These are phyloP conservation scores for Podila verticillata DNA, from an alignment of 192 early-diverging fungal species.

Conservation along the genomic window DNA sequence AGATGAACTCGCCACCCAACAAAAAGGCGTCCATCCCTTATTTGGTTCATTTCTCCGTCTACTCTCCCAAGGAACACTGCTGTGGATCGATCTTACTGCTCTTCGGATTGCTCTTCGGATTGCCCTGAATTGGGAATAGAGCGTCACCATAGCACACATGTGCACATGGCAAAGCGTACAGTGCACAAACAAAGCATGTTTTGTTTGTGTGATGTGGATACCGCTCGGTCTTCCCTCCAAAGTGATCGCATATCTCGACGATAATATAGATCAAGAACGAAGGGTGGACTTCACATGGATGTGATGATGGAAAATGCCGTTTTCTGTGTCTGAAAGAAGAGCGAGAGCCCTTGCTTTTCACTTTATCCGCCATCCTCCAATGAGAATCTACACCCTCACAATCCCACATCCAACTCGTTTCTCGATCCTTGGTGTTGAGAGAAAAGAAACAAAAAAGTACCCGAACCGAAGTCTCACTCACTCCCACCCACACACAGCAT, in stretches of 20 bases:
- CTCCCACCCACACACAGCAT: too few species aligned
- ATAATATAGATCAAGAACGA: too few species aligned
- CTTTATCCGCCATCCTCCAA: neutral
- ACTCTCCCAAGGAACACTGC: too few species aligned
- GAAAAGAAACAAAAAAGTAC: neutral
- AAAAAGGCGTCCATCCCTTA: neutral
- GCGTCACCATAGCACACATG: neutral
- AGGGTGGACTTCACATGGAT: constrained; percentile 8
- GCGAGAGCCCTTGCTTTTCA: constrained; percentile 12
- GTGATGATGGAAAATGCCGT: constrained; percentile 5
- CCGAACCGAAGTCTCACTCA: neutral
- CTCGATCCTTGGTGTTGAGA: neutral
- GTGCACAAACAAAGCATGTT: too few species aligned
- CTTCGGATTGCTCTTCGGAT: constrained; percentile 10
- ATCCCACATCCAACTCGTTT: neutral
- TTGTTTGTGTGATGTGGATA: too few species aligned
- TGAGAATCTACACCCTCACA: neutral
- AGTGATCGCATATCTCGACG: neutral
- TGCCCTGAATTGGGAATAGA: constrained; percentile 34
- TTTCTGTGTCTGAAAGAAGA: too few species aligned
- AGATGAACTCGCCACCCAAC: too few species aligned
- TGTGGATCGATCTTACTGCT: constrained; percentile 7
- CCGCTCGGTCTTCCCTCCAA: neutral
- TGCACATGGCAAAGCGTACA: neutral
- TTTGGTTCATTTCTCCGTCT: too few species aligned